These are phyloP conservation scores for Fagus sylvatica DNA, from an alignment of 306 rosid species.

Conservation along the genomic window DNA sequence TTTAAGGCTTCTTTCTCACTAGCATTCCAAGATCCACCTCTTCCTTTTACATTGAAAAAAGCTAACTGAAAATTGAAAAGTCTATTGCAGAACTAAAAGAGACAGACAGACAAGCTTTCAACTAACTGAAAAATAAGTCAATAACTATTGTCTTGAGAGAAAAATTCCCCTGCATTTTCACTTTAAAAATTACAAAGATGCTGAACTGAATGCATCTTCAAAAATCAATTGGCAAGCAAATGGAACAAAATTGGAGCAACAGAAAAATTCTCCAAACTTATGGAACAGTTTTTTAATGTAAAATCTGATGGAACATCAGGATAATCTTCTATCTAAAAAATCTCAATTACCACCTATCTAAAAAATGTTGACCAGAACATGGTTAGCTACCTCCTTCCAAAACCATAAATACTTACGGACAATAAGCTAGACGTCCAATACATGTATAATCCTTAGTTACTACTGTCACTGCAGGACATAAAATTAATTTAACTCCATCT, in stretches of 20 bases:
- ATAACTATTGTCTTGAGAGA: too few relatives aligned
- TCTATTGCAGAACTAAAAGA: neutral
- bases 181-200: neutral
- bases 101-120: too few relatives aligned
- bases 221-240: neutral
- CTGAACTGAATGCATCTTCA: slow-evolving; percentile 15
- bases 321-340: neutral
- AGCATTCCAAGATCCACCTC: neutral
- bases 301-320: too few relatives aligned
- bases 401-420: neutral
- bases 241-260: neutral
- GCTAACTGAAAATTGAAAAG: neutral
- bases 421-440: too few relatives aligned
- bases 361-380: slow-evolving; percentile 26
- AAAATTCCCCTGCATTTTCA: too few relatives aligned
- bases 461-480: too few relatives aligned
- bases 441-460: too few relatives aligned
- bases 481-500: too few relatives aligned
- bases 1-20: too few relatives aligned
- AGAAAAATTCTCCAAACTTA: neutral
- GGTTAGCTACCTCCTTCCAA: slow-evolving; percentile 18
- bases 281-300: neutral
- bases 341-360: slow-evolving; percentile 19
- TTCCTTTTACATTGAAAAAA: neutral
- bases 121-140: too few relatives aligned